Percentiles rank a stretch among this genome's conserved stretches.
Conservation (phyloP, 108 stramenopile genomes). For the Epithemia pelagica region DNA sequence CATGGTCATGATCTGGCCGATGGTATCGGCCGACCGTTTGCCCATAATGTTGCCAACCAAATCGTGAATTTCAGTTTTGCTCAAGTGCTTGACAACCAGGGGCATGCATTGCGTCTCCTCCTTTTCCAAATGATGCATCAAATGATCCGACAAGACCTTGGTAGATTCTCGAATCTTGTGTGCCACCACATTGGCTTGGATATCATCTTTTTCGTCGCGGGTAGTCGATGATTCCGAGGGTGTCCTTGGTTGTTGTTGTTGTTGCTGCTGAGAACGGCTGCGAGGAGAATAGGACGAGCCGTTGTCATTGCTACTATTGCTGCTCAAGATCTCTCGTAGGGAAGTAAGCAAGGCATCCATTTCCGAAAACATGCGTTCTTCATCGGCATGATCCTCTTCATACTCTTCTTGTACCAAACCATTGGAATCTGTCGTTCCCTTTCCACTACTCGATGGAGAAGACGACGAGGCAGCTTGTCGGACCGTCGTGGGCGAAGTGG, state of each 20-base stretch:
- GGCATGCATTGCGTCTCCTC: constrained; percentile 89
- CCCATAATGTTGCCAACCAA: constrained; percentile 90
- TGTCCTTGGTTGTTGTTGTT: constrained; percentile 3
- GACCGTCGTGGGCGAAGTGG: not conserved
- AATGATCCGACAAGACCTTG: constrained; percentile 45
- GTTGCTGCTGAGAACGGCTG: not conserved
- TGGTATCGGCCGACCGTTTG: constrained; percentile 68
- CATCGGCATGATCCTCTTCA: constrained; percentile 90
- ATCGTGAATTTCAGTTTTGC: constrained; percentile 73
- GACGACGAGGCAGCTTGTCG: not conserved
- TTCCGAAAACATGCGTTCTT: constrained; percentile 80
- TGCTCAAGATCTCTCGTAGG: constrained; percentile 37
- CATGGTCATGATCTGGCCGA: constrained; percentile 88
- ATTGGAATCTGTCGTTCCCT: constrained; percentile 15
- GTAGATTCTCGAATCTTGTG: constrained; percentile 41
- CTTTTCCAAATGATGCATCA: constrained; percentile 76
- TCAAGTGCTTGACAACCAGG: constrained; percentile 72
- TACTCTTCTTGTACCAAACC: constrained; percentile 73
- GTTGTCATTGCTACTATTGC: constrained; percentile 10
- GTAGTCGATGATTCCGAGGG: not conserved
- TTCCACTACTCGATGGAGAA: not conserved
- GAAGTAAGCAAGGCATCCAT: constrained; percentile 59
- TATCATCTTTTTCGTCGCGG: not conserved
- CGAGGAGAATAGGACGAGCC: not conserved
- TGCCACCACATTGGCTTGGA: constrained; percentile 22